Evolutionary conservation across 2,329 filamentous ascomycete genomes (phyloP).

Genomic region (Eutypella sp.): DNA sequence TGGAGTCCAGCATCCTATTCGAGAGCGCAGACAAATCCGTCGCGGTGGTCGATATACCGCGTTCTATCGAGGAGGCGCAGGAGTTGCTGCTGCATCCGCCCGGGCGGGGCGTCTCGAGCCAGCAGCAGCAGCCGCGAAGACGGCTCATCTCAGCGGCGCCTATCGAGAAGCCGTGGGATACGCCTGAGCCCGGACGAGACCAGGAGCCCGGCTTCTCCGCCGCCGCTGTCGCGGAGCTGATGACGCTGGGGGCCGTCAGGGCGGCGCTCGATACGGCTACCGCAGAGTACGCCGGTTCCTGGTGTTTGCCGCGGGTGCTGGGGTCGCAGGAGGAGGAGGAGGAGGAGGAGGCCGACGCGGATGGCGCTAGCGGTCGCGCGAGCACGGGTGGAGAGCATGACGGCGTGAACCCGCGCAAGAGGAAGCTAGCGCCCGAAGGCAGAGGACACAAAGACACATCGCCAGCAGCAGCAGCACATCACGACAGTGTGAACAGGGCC

Average conservation of each 20-base stretch:
- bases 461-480: too few relatives aligned
- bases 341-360: neutral
- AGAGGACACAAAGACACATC: too few relatives aligned
- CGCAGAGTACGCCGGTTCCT: constrained; percentile 37
- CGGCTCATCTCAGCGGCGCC: constrained; percentile 43
- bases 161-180: constrained; percentile 41
- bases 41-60: constrained; percentile 63
- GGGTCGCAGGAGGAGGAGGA: constrained; percentile 1
- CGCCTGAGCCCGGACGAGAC: constrained; percentile 46
- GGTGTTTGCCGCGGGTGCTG: constrained; percentile 40
- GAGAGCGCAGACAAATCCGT: constrained; percentile 45
- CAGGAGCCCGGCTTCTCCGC: constrained; percentile 28
- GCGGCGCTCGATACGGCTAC: constrained; percentile 36
- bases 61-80: constrained; percentile 64
- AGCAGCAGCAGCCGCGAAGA: too few relatives aligned
- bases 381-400: too few relatives aligned
- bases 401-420: too few relatives aligned
- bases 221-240: constrained; percentile 49
- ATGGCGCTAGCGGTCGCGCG: too few relatives aligned
- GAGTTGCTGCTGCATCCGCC: constrained; percentile 33
- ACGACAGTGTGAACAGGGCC: too few relatives aligned
- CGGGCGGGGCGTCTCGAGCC: neutral
- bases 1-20: constrained; percentile 44
- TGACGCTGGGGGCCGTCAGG: constrained; percentile 43
- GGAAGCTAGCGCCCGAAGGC: constrained; percentile 10